Evolutionary conservation across 2,329 filamentous ascomycete genomes (phyloP).

Genomic region (Balansia obtecta): DNA sequence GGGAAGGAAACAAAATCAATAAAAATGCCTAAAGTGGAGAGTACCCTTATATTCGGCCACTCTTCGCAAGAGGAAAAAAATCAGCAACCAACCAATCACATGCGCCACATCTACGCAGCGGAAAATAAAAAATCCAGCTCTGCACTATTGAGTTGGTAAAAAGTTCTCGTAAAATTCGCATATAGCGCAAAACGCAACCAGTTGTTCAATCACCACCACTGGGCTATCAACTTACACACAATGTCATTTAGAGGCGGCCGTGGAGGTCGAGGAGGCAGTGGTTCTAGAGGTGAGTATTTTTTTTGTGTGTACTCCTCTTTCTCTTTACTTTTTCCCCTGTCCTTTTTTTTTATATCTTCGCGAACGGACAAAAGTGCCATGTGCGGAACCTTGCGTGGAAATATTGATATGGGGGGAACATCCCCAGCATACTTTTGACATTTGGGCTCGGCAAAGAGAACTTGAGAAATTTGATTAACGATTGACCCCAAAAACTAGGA

Average conservation of each 20-base stretch:
- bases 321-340: too few species aligned
- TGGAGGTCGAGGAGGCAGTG: slow-evolving; percentile 10
- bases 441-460: too few species aligned
- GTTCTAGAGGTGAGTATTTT: slow-evolving; percentile 9
- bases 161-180: slow-evolving; percentile 4
- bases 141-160: slow-evolving; percentile 6
- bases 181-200: background rate
- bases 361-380: too few species aligned
- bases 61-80: background rate
- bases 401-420: too few species aligned
- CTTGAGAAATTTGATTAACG: background rate
- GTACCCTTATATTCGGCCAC: background rate
- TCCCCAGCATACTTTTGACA: too few species aligned
- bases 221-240: background rate
- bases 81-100: slow-evolving; percentile 1
- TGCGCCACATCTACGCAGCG: slow-evolving; percentile 1
- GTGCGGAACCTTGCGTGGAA: background rate
- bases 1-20: too few species aligned
- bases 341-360: background rate
- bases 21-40: background rate
- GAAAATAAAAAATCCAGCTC: slow-evolving; percentile 6
- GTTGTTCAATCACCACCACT: background rate
- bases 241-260: slow-evolving; percentile 13
- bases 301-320: too few species aligned
- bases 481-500: slow-evolving; percentile 4